Base-by-base conservation (phyloP, 768 basidiomycete genomes). In the Leccinum broughii region DNA sequence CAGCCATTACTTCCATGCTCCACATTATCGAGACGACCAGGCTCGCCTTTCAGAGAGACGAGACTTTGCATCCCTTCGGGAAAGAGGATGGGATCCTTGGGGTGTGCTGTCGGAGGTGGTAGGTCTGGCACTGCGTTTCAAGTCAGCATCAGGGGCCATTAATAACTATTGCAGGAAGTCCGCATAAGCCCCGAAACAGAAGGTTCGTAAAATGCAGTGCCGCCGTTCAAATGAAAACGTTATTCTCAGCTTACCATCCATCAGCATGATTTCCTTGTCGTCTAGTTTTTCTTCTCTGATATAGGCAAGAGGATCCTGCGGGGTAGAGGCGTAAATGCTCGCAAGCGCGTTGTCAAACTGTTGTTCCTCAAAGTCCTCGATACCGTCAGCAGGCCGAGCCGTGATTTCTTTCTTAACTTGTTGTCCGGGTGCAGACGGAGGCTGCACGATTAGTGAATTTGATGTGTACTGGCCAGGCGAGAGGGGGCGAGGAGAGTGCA, bases 221-320 rank as follows among this genome's bases (percentile, higher is more conserved):
- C 41, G 41, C 26, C 50, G 14, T 17, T 58, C 57, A 57, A 65
- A 65, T 63, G 22, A 50, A 58, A 58, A 30, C 22, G 26, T 52
- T 57, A 58, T 62, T 59, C 49, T 58, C 62, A 6, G 61, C 72
- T 66, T 59, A 86, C 88, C 83, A 54, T 87, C 84, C 84, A 88
- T 86, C 24, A 87, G 66, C 59, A 79, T 62, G 52, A 74, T 68
- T 8, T 78, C 76, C 54, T 77, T 79, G 26, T 84, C 83, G 59
- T 86, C 83, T 11, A 89, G 62, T 57, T 71, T 78, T 63, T 88
- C 88, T 51, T 81, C 76, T 63, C 86, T 68, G 28, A 90, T 83
- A 49, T 79, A 66, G 15, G 51, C 57, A 39, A 72, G 50, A 22
- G 71, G 68, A 53, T 72, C 71, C 39, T 66, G 63, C 13, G 66